Evolutionary conservation across 2,329 filamentous ascomycete genomes (phyloP), one percentile per base, ranked within the genome.

Genomic region (Nannizziopsis barbatae): DNA sequence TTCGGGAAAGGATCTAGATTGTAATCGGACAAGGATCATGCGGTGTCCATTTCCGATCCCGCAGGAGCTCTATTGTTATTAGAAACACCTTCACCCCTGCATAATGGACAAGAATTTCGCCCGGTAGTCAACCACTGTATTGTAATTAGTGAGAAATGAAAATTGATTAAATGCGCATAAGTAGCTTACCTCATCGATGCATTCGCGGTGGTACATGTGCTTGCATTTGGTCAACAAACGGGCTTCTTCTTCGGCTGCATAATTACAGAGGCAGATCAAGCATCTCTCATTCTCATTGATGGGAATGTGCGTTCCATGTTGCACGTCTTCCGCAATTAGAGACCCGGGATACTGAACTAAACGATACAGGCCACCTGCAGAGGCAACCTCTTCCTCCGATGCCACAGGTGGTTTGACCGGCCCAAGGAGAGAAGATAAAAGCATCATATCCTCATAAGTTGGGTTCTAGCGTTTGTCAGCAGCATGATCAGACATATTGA

Each of bases 391-490:
- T 48, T 79, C 76, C 52, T 79, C 74, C 49, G 73, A 77, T 14
- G 80, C 80, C 44, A 84, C 81, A 2, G 80, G 80, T 2, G 80
- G 80, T 58, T 84, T 84, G 3, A 76, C 80, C 42, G 81, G 80
- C 1, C 80, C 81, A 12, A 84, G 67, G 9, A 84, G 70, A 10
- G 79, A 79, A 10, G 79, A 82, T 3, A 84, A 70, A 39, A 84
- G 66, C 60, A 83, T 75, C 80, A 84, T 84, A 56, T 84, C 80
- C 63, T 84, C 80, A 58, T 84, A 84, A 1, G 80, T 83, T 1
- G 80, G 80, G 45, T 75, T 74, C 71, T 74, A 49, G 33, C 50
- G 35, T 14, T 43, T 30, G 37, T 59, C 51, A 58, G 54, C 22
- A 2, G 50, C 10, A 40, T 43, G 15, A 31, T 32, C 2, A 22